Percentiles rank a stretch among this genome's conserved stretches.
Conservation (phyloP, 164 flowering plant genomes). For the Stephania cephalantha region DNA sequence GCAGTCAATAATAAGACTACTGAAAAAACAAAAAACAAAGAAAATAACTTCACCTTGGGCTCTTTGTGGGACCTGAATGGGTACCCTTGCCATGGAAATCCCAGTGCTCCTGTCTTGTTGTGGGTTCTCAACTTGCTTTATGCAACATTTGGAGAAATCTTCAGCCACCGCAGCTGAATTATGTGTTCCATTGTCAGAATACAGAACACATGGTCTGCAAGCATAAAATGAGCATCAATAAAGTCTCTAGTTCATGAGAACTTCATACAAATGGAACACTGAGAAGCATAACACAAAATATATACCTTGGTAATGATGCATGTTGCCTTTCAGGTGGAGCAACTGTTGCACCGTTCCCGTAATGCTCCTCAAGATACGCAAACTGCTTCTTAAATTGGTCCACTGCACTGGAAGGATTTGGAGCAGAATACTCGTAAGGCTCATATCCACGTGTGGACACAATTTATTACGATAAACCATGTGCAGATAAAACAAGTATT, state of each 20-base stretch:
- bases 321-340: slow-evolving; percentile 94
- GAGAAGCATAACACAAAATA: neutral
- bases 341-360: slow-evolving; percentile 70
- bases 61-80: slow-evolving; percentile 70
- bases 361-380: slow-evolving; percentile 94
- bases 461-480: neutral
- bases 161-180: slow-evolving; percentile 44
- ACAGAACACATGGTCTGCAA: slow-evolving; percentile 70
- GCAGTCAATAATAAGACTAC: neutral
- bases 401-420: slow-evolving; percentile 65
- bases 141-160: slow-evolving; percentile 63
- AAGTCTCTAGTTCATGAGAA: neutral
- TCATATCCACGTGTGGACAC: neutral
- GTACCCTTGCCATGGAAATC: slow-evolving; percentile 60
- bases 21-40: neutral
- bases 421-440: neutral
- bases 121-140: slow-evolving; percentile 59
- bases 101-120: slow-evolving; percentile 42
- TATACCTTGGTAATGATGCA: slow-evolving; percentile 89
- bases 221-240: slow-evolving; percentile 7
- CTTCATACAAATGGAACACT: neutral
- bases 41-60: slow-evolving; percentile 37
- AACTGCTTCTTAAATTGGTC: slow-evolving; percentile 98
- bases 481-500: neutral
- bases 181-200: slow-evolving; percentile 52